Evolutionary conservation across 1,284 basidiomycete species (phyloP), one percentile per base, ranked within the genome.

Genomic region (Cutaneotrichosporon arboriforme): DNA sequence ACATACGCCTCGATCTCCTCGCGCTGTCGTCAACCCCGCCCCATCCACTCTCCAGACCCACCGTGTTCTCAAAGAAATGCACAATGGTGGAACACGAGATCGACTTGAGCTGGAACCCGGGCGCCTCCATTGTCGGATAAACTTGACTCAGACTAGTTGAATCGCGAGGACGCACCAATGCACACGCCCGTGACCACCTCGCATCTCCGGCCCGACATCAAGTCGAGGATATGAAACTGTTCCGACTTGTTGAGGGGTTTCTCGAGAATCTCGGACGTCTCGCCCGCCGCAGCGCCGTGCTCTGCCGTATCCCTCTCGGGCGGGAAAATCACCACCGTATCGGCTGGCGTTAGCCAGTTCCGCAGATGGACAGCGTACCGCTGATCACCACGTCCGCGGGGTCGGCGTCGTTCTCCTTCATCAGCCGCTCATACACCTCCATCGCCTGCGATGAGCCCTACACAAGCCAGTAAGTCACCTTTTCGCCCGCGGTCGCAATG

Each of bases 341-440:
- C 92, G 55, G 91, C 92, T 90, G 65, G 46, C 18, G 41, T 56
- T 39, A 58, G 48, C 34, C 21, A 34, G 13, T 10, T 8, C 15
- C 21, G 17, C 14, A 15, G 18, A 17, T 1, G 33, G 20, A 14
- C 10, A 35, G 66, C 80, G 48, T 42, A 88, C 90, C 89, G 58
- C 83, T 86, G 60, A 98, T 97, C 42, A 97, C 91, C 21, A 97
- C 81, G 74, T 97, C 93, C 3, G 93, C 92, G 1, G 90, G 81
- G 67, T 94, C 83, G 18, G 90, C 84, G 8, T 88, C 87, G 60
- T 87, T 74, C 52, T 83, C 77, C 49, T 61, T 70, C 51, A 94
- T 85, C 21, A 96, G 76, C 33, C 85, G 80, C 70, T 89, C 84
- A 66, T 96, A 96, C n/a, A 94, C 91, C 66, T 94, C 88, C 8